phyloP scores from a whole-genome alignment of 192 early-diverging fungal genomes.

The Backusella sp. region DNA sequence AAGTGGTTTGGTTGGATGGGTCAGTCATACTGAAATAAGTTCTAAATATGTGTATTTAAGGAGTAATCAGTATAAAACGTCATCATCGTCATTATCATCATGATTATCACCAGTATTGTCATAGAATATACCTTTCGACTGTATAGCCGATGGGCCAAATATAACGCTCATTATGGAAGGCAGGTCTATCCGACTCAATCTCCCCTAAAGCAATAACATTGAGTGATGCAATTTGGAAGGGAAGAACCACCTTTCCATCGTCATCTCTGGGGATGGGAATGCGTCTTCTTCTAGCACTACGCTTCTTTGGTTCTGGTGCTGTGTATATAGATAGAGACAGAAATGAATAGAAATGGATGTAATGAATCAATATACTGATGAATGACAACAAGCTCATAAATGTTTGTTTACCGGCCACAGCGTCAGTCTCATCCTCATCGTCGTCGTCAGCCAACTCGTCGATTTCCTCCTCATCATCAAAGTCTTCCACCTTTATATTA shows the following conservation, averaged over 20 bases:
- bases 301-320: conserved; percentile 17
- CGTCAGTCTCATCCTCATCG: not conserved
- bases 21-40: conserved; percentile 67
- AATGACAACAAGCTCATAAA: too few relatives aligned
- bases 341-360: too few relatives aligned
- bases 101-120: conserved; percentile 3
- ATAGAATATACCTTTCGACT: conserved; percentile 43
- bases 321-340: not conserved
- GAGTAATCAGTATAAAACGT: not conserved
- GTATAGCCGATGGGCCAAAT: conserved; percentile 82
- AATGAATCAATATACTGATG: too few relatives aligned
- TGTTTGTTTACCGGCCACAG: not conserved
- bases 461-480: not conserved
- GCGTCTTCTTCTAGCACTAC: not conserved
- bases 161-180: conserved; percentile 78
- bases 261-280: conserved; percentile 33
- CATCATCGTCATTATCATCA: not conserved
- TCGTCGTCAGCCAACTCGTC: conserved; percentile 17
- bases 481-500: not conserved
- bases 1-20: conserved; percentile 51
- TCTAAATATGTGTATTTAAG: conserved; percentile 28
- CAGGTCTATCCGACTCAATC: conserved; percentile 54
- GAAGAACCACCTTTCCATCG: conserved; percentile 62
- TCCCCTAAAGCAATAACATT: conserved; percentile 59
- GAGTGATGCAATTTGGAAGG: conserved; percentile 61